Evolutionary conservation across 1,139 yeast genomes (phyloP), one percentile per base, ranked within the genome.

Genomic region (Zygotorulaspora mrakii): DNA sequence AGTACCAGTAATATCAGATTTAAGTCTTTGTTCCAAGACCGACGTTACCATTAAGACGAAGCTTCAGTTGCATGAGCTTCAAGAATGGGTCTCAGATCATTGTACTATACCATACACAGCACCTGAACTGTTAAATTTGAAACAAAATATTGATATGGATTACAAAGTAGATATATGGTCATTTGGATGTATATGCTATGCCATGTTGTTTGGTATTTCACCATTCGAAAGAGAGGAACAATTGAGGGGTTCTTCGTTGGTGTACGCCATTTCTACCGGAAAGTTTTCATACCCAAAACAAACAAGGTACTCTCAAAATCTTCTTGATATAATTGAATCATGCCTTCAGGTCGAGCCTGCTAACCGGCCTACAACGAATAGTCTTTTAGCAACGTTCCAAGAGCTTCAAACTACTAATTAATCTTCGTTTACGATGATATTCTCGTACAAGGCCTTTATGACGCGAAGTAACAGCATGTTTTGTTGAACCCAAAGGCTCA

Each of bases 151-250:
- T 10, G 63, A 65, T 3, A 70, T 89, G 33, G 79, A 81, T 44
- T 95, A 84, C 56, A 73, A 76, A 40, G 80, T 84, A 4, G 97
- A 89, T 57, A 77, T 89, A 13, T 89, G 97, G 97, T 82, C 94
- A 4, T 62, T 88, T 23, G 97, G 97, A 0, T 87, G 96, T 57
- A 69, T 87, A 1, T 59, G 87, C 17, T 89, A 83, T 62, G 77
- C 89, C 1, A 66, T 86, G 49, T 72, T 91, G 62, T 89, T 83
- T 63, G 82, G 84, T 0, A 72, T 73, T 28, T 83, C 95, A 2
- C 97, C 97, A 1, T 89, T 89, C 63, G 96, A 88, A 58, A 74
- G 86, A 56, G 78, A 83, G 55, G 94, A 87, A 52, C 73, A 77
- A 32, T 81, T 82, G 35, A 77, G 80, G 45, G 96, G 96, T 11